Base-by-base conservation (phyloP, 2,329 filamentous ascomycete species). In the Septoria linicola region DNA sequence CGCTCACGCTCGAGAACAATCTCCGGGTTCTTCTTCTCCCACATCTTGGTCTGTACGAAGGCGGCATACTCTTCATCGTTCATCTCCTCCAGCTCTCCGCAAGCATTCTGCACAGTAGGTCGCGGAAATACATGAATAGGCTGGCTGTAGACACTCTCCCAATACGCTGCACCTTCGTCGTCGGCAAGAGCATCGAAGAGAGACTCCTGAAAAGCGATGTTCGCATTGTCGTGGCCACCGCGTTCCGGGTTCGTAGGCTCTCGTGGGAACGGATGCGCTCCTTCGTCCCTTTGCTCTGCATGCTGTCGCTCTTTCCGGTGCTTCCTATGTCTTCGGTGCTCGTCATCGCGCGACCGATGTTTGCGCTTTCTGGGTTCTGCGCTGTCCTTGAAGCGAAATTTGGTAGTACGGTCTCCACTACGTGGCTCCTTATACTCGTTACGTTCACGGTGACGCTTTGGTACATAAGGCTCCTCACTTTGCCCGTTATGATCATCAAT, bases 161-260 rank as follows among this genome's bases (percentile, higher is more conserved):
- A 99, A 73, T 93, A 99, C 6, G 84, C 81, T 1, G 93, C 93
- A 40, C 92, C 93, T 72, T 99, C 93, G 66, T 97, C 92, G 70
- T 99, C 93, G 31, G 90, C 92, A 71, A 99, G 85, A 25, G 93
- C 93, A 69, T 99, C 93, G 72, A 97, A 97, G 4, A 99, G 83
- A 0, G 90, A 96, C 69, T 95, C 89, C 23, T 89, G 85, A 69
- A 99, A 99, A 1, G 92, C 89, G 0, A 80, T 76, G 34, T 89
- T 84, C 0, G 88, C 79, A 60, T 87, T 81, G 13, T 88, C 74
- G 0, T 53, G 44, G 11, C 49, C 58, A 6, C 61, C 43, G 16
- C 42, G 49, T 23, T 62, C 54, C 5, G 55, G 49, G 21, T 59
- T 48, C 8, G 57, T 53, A 3, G 64, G 61, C 30, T 68, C 63